Base-by-base conservation (phyloP, 495 filamentous ascomycete genomes). In the Penicillium argentinense region DNA sequence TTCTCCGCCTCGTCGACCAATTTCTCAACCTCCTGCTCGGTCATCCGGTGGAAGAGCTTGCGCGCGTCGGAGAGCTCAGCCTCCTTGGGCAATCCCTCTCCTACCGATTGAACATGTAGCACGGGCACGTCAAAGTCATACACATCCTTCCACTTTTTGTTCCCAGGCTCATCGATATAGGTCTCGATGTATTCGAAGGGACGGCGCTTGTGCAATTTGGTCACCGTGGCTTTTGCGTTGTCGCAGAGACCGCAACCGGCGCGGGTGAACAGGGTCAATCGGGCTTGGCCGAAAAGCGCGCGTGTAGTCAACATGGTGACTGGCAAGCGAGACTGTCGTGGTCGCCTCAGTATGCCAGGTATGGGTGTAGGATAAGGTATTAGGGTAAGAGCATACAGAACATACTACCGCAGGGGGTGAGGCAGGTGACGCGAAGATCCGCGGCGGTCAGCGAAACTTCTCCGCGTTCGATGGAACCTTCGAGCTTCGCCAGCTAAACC, bases 121-220 rank as follows among this genome's bases (percentile, higher is more conserved):
- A 96, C 91, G 2, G 91, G 91, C 1, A 89, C 86, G 59, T 96
- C 91, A 60, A 95, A 92, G 18, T 95, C 91, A 59, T 96, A 96
- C 11, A 88, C 63, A 60, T 85, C 77, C 57, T 81, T 86, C 91
- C 90, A 96, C 21, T 65, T 48, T 51, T 84, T 78, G 27, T 80
- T 75, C 28, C 72, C 79, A 0, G 78, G 72, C 23, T 73, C 72
- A 79, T 90, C 83, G 14, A 96, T 87, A 62, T 96, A 82, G 33
- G 88, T 73, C 62, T 95, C 87, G n/a, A 75, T 65, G 63, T 88
- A 95, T 28, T 77, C 80, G 63, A 95, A 92, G 0, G 80, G 81
- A 27, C 80, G 73, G 11, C 73, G 73, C 45, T 87, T 82, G 69
- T 84, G 83, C 5, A 91, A 79, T 23, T 84, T 71, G 1, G 79